A percentile compares a stretch with the other conserved stretches of the same genome.
These are phyloP conservation scores for Vaccinium myrtillus DNA, from an alignment of 148 eudicot species.

Conservation along the genomic window DNA sequence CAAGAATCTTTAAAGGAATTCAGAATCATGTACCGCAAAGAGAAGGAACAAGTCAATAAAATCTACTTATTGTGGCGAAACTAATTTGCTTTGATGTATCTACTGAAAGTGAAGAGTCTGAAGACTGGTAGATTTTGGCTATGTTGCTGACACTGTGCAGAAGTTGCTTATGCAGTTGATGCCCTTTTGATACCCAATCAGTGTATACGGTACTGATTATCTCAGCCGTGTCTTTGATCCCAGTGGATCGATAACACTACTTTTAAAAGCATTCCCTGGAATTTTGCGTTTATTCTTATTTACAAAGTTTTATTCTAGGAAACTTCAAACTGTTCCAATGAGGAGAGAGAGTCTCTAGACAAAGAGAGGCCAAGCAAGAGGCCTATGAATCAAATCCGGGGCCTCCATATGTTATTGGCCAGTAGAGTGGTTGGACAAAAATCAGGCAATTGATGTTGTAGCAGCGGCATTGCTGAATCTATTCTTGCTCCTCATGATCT, in stretches of 20 bases:
- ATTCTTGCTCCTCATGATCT: background rate
- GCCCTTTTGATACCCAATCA: background rate
- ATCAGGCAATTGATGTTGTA: constrained; percentile 2
- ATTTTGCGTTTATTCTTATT: constrained; percentile 2
- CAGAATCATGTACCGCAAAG: background rate
- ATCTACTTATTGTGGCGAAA: background rate
- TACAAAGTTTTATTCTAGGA: background rate
- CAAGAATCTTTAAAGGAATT: constrained; percentile 10
- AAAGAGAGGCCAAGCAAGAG: background rate
- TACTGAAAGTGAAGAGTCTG: background rate
- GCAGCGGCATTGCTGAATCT: constrained; percentile 7
- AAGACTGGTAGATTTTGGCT: background rate
- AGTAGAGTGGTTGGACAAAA: background rate
- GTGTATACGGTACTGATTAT: background rate
- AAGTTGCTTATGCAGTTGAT: background rate
- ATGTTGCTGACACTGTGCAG: background rate
- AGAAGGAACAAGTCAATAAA: constrained; percentile 4
- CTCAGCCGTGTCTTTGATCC: too few species aligned
- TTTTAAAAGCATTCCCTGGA: background rate
- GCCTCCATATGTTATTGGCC: background rate
- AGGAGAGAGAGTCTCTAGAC: background rate
- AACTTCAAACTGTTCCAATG: background rate
- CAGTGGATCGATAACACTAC: background rate
- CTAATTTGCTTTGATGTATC: background rate
- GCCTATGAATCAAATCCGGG: background rate